Conservation (phyloP, 176 grass and related monocot species). For the Lolium perenne region DNA sequence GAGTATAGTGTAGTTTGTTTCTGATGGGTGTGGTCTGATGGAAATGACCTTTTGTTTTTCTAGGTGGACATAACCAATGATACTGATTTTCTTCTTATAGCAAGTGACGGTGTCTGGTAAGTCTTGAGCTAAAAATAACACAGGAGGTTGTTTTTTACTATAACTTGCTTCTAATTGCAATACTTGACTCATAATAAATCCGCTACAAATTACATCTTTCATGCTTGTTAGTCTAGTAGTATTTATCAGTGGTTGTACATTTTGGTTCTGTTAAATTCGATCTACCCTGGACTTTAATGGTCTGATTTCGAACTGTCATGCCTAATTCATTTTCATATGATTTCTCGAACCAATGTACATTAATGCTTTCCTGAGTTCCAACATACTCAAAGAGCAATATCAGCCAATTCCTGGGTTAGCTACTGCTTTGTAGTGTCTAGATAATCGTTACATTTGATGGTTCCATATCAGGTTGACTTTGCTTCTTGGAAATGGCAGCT, state of each 20-base stretch:
- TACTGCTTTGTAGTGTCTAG: too few species aligned
- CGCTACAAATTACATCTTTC: background rate
- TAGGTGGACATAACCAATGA: constrained; percentile 45
- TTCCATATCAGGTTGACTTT: background rate
- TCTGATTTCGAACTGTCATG: background rate
- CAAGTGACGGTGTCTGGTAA: constrained; percentile 55
- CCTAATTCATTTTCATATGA: background rate
- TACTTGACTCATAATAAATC: background rate
- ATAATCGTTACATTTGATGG: constrained; percentile 10
- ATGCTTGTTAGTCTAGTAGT: background rate
- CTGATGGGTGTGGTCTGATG: constrained; percentile 16
- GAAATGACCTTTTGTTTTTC: background rate
- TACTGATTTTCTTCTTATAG: constrained; percentile 49
- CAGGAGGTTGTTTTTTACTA: background rate
- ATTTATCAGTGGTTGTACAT: constrained; percentile 1
- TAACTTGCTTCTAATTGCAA: background rate
- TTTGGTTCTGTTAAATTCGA: constrained; percentile 13
- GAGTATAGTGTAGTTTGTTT: background rate
- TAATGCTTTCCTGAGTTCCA: too few species aligned
- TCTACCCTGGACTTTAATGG: background rate
- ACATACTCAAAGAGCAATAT: too few species aligned
- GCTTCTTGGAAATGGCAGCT: background rate
- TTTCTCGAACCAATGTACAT: too few species aligned
- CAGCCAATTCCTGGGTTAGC: too few species aligned
- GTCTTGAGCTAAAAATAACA: constrained; percentile 27